phyloP scores from a whole-genome alignment of 202 grass and related monocot species.

The Hordeum pubiflorum region DNA sequence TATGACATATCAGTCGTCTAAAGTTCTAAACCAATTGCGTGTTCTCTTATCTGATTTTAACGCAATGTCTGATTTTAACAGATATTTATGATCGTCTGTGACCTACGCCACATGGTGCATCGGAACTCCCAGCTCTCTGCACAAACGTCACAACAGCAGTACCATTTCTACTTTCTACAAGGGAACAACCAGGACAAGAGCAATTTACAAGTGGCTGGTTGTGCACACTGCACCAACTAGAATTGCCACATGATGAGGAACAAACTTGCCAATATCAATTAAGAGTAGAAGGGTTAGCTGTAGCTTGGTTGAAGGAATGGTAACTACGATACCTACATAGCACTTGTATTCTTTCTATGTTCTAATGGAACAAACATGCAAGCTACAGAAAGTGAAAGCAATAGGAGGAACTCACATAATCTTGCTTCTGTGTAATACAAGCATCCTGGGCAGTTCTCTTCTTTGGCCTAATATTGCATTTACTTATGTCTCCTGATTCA shows the following conservation, averaged over 20 bases:
- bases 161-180: background rate
- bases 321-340: background rate
- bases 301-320: background rate
- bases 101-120: background rate
- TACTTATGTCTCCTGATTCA: conserved; percentile 47
- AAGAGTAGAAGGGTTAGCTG: conserved; percentile 2
- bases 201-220: background rate
- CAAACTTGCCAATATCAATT: background rate
- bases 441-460: conserved; percentile 37
- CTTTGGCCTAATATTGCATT: conserved; percentile 45
- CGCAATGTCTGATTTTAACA: background rate
- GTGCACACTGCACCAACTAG: background rate
- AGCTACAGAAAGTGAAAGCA: background rate
- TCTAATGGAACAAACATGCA: conserved; percentile 3
- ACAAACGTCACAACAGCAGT: background rate
- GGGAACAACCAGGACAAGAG: background rate
- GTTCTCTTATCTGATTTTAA: conserved; percentile 30
- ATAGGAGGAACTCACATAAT: conserved; percentile 42
- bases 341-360: conserved; percentile 17
- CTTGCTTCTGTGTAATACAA: conserved; percentile 32
- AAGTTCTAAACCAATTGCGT: background rate
- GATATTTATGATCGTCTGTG: background rate
- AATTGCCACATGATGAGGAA: conserved; percentile 7
- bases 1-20: background rate
- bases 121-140: background rate